Evolutionary conservation across 306 rosid genomes (phyloP).

Genomic region (Begonia fuchsioides): DNA sequence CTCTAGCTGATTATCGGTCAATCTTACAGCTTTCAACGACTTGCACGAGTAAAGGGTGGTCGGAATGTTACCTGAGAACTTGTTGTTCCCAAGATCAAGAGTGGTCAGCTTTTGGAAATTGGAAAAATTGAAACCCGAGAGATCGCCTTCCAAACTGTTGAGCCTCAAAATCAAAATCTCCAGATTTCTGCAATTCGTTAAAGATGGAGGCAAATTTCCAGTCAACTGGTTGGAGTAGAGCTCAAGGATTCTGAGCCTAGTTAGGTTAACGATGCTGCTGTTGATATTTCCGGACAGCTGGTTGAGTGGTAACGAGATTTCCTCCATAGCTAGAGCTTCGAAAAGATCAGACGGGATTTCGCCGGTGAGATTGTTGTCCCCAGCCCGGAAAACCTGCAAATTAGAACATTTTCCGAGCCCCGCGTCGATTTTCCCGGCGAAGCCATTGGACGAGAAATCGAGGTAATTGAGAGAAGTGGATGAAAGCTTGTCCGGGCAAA

Average conservation of each 20-base stretch:
- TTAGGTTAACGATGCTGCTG: slow-evolving; percentile 23
- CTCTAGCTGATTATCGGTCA: slow-evolving; percentile 39
- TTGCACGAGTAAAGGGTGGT: slow-evolving; percentile 53
- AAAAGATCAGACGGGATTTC: slow-evolving; percentile 44
- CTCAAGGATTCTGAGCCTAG: slow-evolving; percentile 42
- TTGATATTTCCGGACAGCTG: slow-evolving; percentile 32
- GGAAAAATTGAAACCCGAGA: slow-evolving; percentile 53
- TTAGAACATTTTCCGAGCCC: slow-evolving; percentile 51
- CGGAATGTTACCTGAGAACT: slow-evolving; percentile 48
- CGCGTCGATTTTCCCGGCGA: slow-evolving; percentile 20
- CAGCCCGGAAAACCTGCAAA: slow-evolving; percentile 50
- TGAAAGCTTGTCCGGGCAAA: slow-evolving; percentile 23
- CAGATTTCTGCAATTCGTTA: slow-evolving; percentile 46
- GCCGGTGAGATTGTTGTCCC: slow-evolving; percentile 45
- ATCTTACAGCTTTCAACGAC: slow-evolving; percentile 52
- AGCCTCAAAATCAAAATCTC: slow-evolving; percentile 50
- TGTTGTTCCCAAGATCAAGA: slow-evolving; percentile 67
- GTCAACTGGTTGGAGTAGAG: slow-evolving; percentile 53
- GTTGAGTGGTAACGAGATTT: slow-evolving; percentile 46
- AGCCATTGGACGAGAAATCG: slow-evolving; percentile 57
- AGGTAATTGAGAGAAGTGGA: slow-evolving; percentile 20
- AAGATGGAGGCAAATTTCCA: slow-evolving; percentile 41
- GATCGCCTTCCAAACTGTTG: slow-evolving; percentile 39
- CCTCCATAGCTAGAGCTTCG: slow-evolving; percentile 22
- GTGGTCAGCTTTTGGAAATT: slow-evolving; percentile 26